Evolutionary conservation across 805 yeast genomes (phyloP).

Genomic region (Kodamaea kaohsiungensis): DNA sequence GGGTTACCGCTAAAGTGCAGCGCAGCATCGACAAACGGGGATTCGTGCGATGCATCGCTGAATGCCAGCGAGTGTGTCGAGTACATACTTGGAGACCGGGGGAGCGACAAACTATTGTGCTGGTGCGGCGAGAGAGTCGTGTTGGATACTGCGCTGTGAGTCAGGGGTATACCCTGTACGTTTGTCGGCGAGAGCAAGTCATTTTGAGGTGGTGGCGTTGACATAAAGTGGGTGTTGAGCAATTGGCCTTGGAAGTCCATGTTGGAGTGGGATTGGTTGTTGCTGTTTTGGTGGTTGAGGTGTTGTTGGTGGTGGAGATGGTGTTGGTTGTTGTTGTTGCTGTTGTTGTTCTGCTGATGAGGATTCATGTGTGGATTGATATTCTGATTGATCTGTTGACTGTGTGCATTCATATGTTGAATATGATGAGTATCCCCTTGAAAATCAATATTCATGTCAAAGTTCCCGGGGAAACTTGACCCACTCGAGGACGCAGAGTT

Average conservation of each 20-base stretch:
- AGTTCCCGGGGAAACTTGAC: not conserved
- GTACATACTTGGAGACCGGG: conserved; percentile 21
- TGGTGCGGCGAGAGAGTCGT: conserved; percentile 14
- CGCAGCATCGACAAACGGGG: conserved; percentile 39
- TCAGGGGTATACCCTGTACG: not conserved
- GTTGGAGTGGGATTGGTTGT: not conserved
- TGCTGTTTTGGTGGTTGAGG: not conserved
- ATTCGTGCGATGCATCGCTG: conserved; percentile 38
- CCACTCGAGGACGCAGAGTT: not conserved
- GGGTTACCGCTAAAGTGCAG: conserved; percentile 28
- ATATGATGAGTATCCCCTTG: not conserved
- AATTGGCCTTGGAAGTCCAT: not conserved
- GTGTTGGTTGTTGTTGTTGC: not conserved
- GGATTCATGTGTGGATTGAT: not conserved
- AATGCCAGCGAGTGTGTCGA: conserved; percentile 26
- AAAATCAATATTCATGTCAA: not conserved
- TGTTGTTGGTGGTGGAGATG: not conserved
- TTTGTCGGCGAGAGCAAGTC: conserved; percentile 21
- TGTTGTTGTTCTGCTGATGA: not conserved
- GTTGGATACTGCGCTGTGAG: not conserved
- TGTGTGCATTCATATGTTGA: not conserved
- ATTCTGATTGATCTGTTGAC: not conserved
- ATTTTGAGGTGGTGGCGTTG: conserved; percentile 1
- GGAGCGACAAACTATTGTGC: conserved; percentile 17
- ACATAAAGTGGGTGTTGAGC: not conserved